phyloP scores from a whole-genome alignment of 306 rosid species.

The Gillenia trifoliata region DNA sequence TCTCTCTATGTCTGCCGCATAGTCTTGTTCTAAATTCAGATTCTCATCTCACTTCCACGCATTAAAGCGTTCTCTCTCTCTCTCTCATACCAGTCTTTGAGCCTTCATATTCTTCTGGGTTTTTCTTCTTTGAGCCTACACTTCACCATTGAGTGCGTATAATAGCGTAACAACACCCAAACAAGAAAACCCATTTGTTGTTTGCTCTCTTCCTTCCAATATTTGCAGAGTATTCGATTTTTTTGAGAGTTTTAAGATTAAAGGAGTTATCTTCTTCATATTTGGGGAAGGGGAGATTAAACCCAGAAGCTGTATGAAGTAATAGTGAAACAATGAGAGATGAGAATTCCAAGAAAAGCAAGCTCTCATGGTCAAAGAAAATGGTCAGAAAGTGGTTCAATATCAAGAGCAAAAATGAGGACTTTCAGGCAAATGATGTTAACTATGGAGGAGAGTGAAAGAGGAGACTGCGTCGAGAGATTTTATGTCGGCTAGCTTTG shows the following conservation, averaged over 20 bases:
- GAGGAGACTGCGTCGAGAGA: too few relatives aligned
- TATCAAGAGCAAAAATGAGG: conserved; percentile 82
- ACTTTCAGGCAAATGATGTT: conserved; percentile 64
- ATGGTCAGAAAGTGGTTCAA: conserved; percentile 97
- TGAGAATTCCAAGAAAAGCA: conserved; percentile 83
- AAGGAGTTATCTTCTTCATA: conserved; percentile 23
- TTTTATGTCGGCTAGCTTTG: too few relatives aligned
- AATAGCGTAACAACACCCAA: conserved; percentile 25
- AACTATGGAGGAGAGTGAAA: conserved; percentile 80
- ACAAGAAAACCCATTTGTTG: conserved; percentile 14
- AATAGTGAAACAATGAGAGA: conserved; percentile 74
- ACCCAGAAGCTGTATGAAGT: conserved; percentile 57
- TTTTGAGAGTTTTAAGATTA: conserved; percentile 1
- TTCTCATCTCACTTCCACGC: conserved; percentile 86
- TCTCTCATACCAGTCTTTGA: conserved; percentile 27
- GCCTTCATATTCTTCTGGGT: conserved; percentile 39
- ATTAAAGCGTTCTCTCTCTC: conserved; percentile 43
- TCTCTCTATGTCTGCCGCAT: conserved; percentile 61
- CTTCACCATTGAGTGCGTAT: conserved; percentile 24
- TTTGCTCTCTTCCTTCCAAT: conserved; percentile 22
- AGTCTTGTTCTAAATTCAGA: conserved; percentile 79
- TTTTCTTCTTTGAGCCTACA: conserved; percentile 33
- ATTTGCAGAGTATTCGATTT: not conserved
- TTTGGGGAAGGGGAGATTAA: conserved; percentile 20
- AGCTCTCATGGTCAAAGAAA: conserved; percentile 99